Base-by-base conservation (phyloP, 179 eudicot genomes). In the Beta lomatogona region DNA sequence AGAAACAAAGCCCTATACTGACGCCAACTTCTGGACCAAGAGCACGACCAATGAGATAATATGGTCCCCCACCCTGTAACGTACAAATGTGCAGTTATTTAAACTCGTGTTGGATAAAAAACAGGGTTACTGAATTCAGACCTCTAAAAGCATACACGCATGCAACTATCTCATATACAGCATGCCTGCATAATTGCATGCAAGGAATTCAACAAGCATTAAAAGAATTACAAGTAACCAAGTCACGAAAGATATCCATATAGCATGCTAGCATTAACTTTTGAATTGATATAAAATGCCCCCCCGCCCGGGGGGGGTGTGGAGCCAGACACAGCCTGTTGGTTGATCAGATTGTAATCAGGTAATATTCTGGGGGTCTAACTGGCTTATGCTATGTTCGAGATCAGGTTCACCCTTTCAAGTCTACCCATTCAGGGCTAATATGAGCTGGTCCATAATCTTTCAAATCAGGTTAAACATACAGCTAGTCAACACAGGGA, bases 21-120 rank as follows among this genome's bases (percentile, higher is more conserved):
- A 97, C 99, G 85, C 98, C 99, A 88, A 97, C 99, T 82, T 97
- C 98, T 55, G 99, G 99, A 77, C 98, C 98, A 89, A 97, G 90
- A 76, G 99, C 97, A 90, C 99, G 97, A 58, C 98, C 99, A 83
- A 97, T 94, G 86, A 97, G 98, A 90, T 97, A 97, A 87, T 97
- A 96, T 75, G 99, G 99, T 31, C 99, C 99, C 45, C 99, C 99
- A 72, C 99, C 99, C 99, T 96, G 76, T 36, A 86, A 58, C 36
- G 25, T 63, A 80, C 81, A 82, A 13, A 53, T 71, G 41, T 60
- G 53, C 65, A 76, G 19, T n/a, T 45, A 41, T 16, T 77, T 64
- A 61, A 64, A 77, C 28, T 21, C 55, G 70, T 68, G 48, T 73
- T 57, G 52, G 41, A n/a, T 9, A 12, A 63, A 7, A n/a, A 46